Base-by-base conservation (phyloP, 2,329 filamentous ascomycete genomes). In the Trichoderma simmonsii region DNA sequence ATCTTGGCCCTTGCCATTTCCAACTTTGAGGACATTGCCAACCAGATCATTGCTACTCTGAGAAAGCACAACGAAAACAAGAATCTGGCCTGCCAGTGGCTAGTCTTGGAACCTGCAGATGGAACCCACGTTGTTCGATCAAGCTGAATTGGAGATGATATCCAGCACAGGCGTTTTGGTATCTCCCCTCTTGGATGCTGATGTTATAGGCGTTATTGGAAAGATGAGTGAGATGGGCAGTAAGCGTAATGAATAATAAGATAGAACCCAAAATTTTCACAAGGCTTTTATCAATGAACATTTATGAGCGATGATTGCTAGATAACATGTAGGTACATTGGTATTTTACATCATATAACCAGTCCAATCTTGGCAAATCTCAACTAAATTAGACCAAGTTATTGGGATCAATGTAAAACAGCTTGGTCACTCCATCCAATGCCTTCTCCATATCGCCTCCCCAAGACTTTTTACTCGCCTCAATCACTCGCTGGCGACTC, bases 1-100 rank as follows among this genome's bases (percentile, higher is more conserved):
- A 98, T 99, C 75, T 86, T 99, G 59, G 96, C 95, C 4, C 87
- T 99, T 54, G 96, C 96, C 2, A 98, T 95, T 2, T 87, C 91
- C 76, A 93, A 97, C 83, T 98, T 98, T 80, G 91, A 94, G 73
- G 86, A 89, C 72, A 98, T 99, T 77, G 95, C 96, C 3, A 84
- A 90, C 65, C 89, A 90, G 78, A 94, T 97, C 77, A 90, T 97
- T 73, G 83, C 85, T 39, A 88, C 90, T 77, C 95, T 98, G 83
- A 87, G 89, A 77, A 82, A 88, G 77, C 88, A 82, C 74, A 85
- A 85, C 71, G 76, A 81, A 67, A 81, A 84, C 74, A 84, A 94
- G 81, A 85, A 88, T 75, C 93, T 98, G 77, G 86, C 87, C 32
- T 98, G 95, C 83, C 86, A 90, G 75, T 98, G 95, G 94, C 92